Base-by-base conservation (phyloP, 1,284 basidiomycete species). In the Trichosporon asahii region DNA sequence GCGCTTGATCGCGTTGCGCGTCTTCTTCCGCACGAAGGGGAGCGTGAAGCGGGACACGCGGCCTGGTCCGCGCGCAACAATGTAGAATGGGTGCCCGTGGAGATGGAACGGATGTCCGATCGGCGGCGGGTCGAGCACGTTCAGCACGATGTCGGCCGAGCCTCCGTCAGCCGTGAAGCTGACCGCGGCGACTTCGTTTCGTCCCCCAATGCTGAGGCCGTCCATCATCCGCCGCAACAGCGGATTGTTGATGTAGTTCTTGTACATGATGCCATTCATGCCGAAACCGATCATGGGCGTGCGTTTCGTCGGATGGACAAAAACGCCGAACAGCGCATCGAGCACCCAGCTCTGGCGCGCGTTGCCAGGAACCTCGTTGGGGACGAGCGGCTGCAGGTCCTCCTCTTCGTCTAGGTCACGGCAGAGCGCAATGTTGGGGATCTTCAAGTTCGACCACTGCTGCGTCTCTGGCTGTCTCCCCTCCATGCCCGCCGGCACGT, bases 81-180 rank as follows among this genome's bases (percentile, higher is more conserved):
- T 70, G 64, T 77, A 75, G 66, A 77, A 76, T 0, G 72, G 66
- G 55, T 68, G 66, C 14, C 74, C 76, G 74, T 80, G 80, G 14
- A 82, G 67, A 66, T 82, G 80, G 68, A 76, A 79, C 0, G 84
- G 83, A 67, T 84, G 83, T 40, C 78, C 78, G 9, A 80, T 75
- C 8, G 66, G 65, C 53, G 53, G 66, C 0, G 63, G 67, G 66
- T 81, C 81, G 7, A 79, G 63, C 71, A 83, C 84, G 75, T 82
- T 82, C 68, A 85, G 76, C 35, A 55, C 35, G 4, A 60, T 60
- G 66, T 66, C 66, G 9, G 66, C 61, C 29, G 46, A n/a, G 3
- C 44, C 29, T 0, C 60, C 27, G 61, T 64, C 60, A 11, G 60
- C 29, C 27, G 29, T 27, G 27, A 64, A 27, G 9, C 31, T 60